phyloP scores from a whole-genome alignment of 805 yeast genomes.

The Helenozyma rhizophorensis region DNA sequence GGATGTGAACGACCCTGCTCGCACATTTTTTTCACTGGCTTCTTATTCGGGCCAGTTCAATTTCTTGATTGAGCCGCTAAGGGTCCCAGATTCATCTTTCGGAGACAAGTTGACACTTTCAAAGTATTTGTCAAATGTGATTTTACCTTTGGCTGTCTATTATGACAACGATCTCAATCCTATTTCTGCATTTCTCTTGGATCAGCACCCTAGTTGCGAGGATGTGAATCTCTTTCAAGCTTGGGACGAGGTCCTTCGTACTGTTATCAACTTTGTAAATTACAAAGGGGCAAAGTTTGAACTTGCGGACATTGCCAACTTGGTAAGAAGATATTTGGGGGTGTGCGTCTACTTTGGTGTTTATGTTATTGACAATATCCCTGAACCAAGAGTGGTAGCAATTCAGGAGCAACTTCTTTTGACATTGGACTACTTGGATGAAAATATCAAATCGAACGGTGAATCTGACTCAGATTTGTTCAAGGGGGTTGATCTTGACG shows the following conservation, averaged over 20 bases:
- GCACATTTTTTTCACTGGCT: slow-evolving; percentile 11
- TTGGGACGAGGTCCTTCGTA: slow-evolving; percentile 11
- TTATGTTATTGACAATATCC: no score
- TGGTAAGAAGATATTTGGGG: slow-evolving; percentile 5
- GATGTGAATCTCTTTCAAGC: slow-evolving; percentile 7
- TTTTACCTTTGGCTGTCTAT: slow-evolving; percentile 24
- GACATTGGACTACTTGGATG: slow-evolving; percentile 1
- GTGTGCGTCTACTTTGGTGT: slow-evolving; percentile 12
- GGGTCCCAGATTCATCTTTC: slow-evolving; percentile 2
- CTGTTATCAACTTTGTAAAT: slow-evolving; percentile 3
- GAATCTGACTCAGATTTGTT: not conserved
- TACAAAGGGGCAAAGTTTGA: slow-evolving; percentile 2
- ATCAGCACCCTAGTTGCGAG: not conserved
- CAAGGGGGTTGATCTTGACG: not conserved
- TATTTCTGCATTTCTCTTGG: slow-evolving; percentile 23
- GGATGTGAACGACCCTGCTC: slow-evolving; percentile 2
- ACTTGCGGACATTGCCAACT: not conserved
- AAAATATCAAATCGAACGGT: not conserved
- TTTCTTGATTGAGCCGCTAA: slow-evolving; percentile 21
- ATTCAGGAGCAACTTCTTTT: slow-evolving; percentile 14
- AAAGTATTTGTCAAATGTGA: slow-evolving; percentile 25
- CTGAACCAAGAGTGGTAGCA: no score
- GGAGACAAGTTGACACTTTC: slow-evolving; percentile 13
- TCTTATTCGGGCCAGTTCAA: slow-evolving; percentile 17
- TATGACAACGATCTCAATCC: slow-evolving; percentile 20